phyloP scores from a whole-genome alignment of 768 basidiomycete species.

The Suillus luteus region DNA sequence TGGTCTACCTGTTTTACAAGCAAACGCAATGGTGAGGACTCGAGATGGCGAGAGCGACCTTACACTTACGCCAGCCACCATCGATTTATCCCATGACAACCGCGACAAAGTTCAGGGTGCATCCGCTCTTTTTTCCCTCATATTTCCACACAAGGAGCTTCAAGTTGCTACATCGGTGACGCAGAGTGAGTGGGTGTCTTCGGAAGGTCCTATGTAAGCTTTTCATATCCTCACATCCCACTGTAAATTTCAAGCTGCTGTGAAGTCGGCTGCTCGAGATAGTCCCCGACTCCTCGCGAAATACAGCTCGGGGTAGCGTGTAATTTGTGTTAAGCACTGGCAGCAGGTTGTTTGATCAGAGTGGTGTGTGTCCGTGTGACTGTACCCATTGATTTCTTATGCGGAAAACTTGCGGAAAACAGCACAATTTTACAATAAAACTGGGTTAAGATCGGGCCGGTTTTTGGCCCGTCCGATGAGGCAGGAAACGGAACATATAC shows the following conservation, averaged over 20 bases:
- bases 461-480: too few species aligned
- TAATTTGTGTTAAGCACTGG: background rate
- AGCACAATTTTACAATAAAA: too few species aligned
- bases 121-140: background rate
- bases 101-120: background rate
- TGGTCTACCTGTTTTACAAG: background rate
- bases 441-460: too few species aligned
- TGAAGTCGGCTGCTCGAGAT: background rate
- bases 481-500: too few species aligned
- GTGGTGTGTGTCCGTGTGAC: background rate
- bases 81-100: background rate
- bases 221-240: background rate
- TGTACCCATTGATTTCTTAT: too few species aligned
- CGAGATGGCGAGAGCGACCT: background rate
- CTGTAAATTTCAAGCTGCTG: too few species aligned
- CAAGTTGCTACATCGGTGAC: conserved; percentile 76
- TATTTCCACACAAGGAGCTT: conserved; percentile 58
- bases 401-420: too few species aligned
- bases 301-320: background rate
- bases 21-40: background rate
- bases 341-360: background rate
- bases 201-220: background rate
- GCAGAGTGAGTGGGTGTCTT: conserved; percentile 54
- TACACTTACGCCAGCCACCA: background rate
- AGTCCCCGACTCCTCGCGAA: background rate